Percentiles rank a stretch among this genome's conserved stretches.
Evolutionary conservation across 2,329 filamentous ascomycete species (phyloP).

Genomic region (Cercospora brassicicola): DNA sequence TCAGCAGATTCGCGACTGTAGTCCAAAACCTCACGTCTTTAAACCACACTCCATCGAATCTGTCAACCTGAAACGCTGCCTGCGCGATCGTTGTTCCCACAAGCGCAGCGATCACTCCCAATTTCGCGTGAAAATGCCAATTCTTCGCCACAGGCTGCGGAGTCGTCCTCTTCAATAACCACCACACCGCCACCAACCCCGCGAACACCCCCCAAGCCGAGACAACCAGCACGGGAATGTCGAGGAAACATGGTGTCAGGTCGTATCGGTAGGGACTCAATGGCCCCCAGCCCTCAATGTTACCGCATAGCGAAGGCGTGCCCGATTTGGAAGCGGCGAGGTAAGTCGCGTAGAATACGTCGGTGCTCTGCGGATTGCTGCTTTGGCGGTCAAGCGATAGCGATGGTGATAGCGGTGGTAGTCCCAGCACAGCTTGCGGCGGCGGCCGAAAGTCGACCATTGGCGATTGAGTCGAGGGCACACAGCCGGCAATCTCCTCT

Average conservation of each 20-base stretch:
- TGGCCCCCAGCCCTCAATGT: constrained; percentile 92
- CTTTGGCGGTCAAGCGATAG: constrained; percentile 9
- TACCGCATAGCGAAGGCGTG: constrained; percentile 75
- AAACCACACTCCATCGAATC: constrained; percentile 68
- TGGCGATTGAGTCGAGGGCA: constrained; percentile 22
- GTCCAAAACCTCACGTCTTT: constrained; percentile 86
- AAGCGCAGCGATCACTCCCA: constrained; percentile 69
- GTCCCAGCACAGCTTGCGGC: constrained; percentile 23
- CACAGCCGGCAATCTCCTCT: constrained; percentile 14
- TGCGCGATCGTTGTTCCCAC: constrained; percentile 69
- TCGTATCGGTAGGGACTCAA: constrained; percentile 84
- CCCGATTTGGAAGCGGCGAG: constrained; percentile 29
- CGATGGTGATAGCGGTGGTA: constrained; percentile 1
- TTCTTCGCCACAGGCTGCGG: constrained; percentile 71
- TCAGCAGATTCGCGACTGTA: constrained; percentile 68
- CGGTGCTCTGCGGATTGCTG: constrained; percentile 6
- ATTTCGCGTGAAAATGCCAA: constrained; percentile 89
- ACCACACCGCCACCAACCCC: constrained; percentile 76
- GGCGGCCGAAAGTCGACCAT: constrained; percentile 24
- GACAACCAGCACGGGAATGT: constrained; percentile 79
- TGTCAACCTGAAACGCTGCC: constrained; percentile 71
- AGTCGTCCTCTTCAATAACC: constrained; percentile 69
- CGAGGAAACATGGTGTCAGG: constrained; percentile 96
- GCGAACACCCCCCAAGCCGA: constrained; percentile 74
- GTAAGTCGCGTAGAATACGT: constrained; percentile 32